phyloP scores from a whole-genome alignment of 345 rosid species.

The Populus tremula region DNA sequence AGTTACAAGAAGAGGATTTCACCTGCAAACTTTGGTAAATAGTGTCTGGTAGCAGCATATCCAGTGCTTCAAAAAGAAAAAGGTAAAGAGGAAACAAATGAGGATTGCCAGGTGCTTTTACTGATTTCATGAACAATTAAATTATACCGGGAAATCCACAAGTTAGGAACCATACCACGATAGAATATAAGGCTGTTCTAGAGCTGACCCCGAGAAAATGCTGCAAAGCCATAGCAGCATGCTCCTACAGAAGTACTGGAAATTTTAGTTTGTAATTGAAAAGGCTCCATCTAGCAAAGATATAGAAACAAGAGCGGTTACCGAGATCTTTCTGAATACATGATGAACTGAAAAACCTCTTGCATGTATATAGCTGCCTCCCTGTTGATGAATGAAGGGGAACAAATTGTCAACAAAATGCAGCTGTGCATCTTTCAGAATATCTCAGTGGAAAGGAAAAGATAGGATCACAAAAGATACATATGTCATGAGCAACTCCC shows the following conservation, averaged over 20 bases:
- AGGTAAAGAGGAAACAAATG: background rate
- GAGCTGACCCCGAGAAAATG: conserved; percentile 60
- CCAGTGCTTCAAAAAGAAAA: conserved; percentile 58
- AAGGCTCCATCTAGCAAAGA: background rate
- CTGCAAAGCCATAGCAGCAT: conserved; percentile 71
- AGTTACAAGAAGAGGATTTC: conserved; percentile 11
- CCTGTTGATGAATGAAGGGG: conserved; percentile 40
- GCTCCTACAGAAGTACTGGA: conserved; percentile 49
- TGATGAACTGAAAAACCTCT: conserved; percentile 72
- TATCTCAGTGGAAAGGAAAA: background rate
- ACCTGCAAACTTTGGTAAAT: conserved; percentile 75
- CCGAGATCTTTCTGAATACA: conserved; percentile 68
- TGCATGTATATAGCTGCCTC: conserved; percentile 82
- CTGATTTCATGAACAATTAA: background rate
- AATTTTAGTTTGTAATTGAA: conserved; percentile 10
- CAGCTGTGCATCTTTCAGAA: background rate
- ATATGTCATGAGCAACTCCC: no score
- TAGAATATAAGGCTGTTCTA: conserved; percentile 58
- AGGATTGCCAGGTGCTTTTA: background rate
- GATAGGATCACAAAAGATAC: background rate
- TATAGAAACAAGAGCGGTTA: conserved; percentile 24
- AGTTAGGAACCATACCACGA: conserved; percentile 52
- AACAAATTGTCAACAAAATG: conserved; percentile 5
- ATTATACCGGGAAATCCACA: background rate
- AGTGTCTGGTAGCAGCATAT: conserved; percentile 74